Evolutionary conservation across 1,284 basidiomycete genomes (phyloP), one percentile per base, ranked within the genome.

Genomic region (Tilletia setariae): DNA sequence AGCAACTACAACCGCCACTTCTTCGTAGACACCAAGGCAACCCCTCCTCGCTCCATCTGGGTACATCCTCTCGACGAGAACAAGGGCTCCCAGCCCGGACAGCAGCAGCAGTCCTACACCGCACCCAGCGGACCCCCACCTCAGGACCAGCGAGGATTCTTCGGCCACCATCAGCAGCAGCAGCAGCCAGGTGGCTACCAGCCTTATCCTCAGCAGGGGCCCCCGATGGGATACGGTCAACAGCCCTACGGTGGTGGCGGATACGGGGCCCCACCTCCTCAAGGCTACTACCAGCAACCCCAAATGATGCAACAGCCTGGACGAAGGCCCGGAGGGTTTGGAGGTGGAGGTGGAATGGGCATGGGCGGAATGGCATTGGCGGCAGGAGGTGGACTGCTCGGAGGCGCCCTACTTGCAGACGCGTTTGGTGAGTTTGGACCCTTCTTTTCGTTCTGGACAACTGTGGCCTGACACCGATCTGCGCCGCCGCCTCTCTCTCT

Each of bases 41-140:
- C 71, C 15, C 80, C 80, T 6, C 79, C 80, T 1, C 70, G 76
- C 1, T 79, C 78, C 30, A 78, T 76, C 67, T 82, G 80, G 80
- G 71, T 73, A 1, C 79, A 81, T 66, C 80, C 80, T 0, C 63
- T 68, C 16, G 79, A 80, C 56, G 77, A 78, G 64, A 21, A 44
- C 40, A 63, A 47, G 63, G 32, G 9, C n/a, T 28, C 28, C 19
- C 68, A 71, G 67, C 67, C 32, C 19, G 19, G 4, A 21, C 51
- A 25, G 23, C 65, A 32, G 19, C 49, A 42, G 25, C 62, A 65
- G 44, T 43, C 11, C 7, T 78, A 78, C 23, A 67, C 74, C 7
- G 70, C 77, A 1, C 76, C 75, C 8, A 62, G 72, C 4, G 76
- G 73, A 28, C 75, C 78, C 2, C 76, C 78, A 1, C 66, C 53